A percentile compares a stretch with the other conserved stretches of the same genome.
Conservation (phyloP, 163 green algal genomes). For the Volvox carteri region DNA sequence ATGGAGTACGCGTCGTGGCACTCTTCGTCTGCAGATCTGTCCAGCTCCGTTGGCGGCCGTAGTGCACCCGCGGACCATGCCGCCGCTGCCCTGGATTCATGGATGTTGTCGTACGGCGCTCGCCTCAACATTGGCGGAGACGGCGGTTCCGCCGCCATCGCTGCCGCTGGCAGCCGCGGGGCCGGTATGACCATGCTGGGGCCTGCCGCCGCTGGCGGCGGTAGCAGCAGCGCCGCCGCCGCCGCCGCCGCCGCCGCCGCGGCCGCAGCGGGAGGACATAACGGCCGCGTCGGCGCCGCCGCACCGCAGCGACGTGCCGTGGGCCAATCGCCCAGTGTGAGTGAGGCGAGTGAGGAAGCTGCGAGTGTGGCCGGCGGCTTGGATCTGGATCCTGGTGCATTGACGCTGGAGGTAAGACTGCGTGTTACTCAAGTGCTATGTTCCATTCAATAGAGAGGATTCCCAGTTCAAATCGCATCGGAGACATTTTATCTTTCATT, state of each 20-base stretch:
- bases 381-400: conserved; percentile 16
- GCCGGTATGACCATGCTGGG: neutral
- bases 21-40: conserved; percentile 12
- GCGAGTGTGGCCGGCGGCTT: neutral
- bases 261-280: neutral
- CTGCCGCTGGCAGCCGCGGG: neutral
- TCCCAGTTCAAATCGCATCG: too few species aligned
- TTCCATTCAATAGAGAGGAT: too few species aligned
- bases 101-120: conserved; percentile 28
- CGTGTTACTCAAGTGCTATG: too few species aligned
- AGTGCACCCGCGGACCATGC: neutral
- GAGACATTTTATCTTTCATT: too few species aligned
- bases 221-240: neutral
- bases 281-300: neutral
- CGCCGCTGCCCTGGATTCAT: neutral
- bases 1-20: conserved; percentile 41
- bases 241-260: neutral
- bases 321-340: neutral
- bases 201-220: neutral
- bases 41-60: conserved; percentile 5
- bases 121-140: neutral
- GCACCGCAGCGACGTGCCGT: neutral
- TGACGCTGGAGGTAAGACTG: conserved; percentile 36
- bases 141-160: neutral
- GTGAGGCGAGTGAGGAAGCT: conserved; percentile 49